Conservation (phyloP, 2,329 filamentous ascomycete genomes). For the Camillea tinctor region DNA sequence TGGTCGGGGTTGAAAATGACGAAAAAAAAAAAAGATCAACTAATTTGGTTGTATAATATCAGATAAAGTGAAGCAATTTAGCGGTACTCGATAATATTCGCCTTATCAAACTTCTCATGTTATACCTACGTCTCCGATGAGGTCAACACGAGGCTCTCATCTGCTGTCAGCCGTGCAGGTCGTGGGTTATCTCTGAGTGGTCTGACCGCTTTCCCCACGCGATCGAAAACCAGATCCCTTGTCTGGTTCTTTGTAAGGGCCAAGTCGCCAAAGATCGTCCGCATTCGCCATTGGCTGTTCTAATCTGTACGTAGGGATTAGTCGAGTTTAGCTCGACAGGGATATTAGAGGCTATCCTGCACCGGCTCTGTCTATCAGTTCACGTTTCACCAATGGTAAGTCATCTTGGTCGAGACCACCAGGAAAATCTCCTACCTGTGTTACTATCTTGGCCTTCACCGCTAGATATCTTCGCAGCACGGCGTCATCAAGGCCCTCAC, state of each 20-base stretch:
- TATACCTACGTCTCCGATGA: background rate
- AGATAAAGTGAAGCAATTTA: too few relatives aligned
- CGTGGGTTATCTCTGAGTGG: background rate
- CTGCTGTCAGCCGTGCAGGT: conserved; percentile 2
- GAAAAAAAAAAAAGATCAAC: too few relatives aligned
- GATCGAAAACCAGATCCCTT: background rate
- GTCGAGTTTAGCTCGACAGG: background rate
- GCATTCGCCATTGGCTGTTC: background rate
- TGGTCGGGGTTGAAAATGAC: too few relatives aligned
- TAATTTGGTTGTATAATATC: too few relatives aligned
- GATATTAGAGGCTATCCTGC: background rate
- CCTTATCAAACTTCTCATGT: background rate
- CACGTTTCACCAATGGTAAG: background rate
- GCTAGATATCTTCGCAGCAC: background rate
- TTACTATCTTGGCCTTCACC: background rate
- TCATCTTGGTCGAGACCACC: background rate
- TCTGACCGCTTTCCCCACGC: background rate
- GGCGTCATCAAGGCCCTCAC: background rate
- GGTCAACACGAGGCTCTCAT: background rate
- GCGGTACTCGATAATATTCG: background rate
- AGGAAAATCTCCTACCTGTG: background rate
- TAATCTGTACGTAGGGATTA: background rate
- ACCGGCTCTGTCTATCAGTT: background rate
- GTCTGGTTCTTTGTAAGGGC: background rate
- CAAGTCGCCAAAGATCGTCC: background rate